Evolutionary conservation across 2,329 filamentous ascomycete species (phyloP).

Genomic region (Dactylellina haptotyla): DNA sequence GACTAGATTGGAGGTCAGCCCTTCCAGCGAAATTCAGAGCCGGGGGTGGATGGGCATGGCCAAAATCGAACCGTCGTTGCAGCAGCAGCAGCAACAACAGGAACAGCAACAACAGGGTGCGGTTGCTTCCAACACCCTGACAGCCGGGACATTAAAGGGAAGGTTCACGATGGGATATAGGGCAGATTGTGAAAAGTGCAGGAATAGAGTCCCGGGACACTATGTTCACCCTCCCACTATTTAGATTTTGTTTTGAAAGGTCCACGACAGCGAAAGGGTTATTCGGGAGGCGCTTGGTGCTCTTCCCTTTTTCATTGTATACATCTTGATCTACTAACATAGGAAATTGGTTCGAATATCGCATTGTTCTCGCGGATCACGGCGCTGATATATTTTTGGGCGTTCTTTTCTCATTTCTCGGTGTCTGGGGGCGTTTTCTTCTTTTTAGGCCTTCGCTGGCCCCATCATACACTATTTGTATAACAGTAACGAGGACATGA

Average conservation of each 20-base stretch:
- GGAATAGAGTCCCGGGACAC: constrained; percentile 55
- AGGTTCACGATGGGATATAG: constrained; percentile 56
- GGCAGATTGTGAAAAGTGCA: constrained; percentile 56
- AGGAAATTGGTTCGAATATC: constrained; percentile 11
- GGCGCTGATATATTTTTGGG: background rate
- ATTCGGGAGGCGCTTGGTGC: constrained; percentile 1
- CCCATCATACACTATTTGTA: constrained; percentile 14
- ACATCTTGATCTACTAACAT: background rate
- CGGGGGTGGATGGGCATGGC: constrained; percentile 30
- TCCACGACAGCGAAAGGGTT: no score
- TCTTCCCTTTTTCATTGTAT: constrained; percentile 2
- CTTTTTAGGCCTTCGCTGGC: background rate
- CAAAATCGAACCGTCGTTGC: background rate
- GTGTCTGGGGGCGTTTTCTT: background rate
- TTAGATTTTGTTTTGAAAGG: constrained; percentile 3
- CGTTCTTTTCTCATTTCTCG: constrained; percentile 6
- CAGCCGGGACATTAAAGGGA: constrained; percentile 12
- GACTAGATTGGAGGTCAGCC: constrained; percentile 46
- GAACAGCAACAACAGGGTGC: background rate
- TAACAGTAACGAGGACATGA: constrained; percentile 50
- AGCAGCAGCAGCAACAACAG: background rate
- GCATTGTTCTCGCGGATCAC: background rate
- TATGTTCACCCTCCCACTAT: constrained; percentile 53
- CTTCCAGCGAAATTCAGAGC: constrained; percentile 30
- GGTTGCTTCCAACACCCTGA: background rate